These are phyloP conservation scores for Rhododendron griersonianum DNA, from an alignment of 148 eudicot species.

Conservation along the genomic window DNA sequence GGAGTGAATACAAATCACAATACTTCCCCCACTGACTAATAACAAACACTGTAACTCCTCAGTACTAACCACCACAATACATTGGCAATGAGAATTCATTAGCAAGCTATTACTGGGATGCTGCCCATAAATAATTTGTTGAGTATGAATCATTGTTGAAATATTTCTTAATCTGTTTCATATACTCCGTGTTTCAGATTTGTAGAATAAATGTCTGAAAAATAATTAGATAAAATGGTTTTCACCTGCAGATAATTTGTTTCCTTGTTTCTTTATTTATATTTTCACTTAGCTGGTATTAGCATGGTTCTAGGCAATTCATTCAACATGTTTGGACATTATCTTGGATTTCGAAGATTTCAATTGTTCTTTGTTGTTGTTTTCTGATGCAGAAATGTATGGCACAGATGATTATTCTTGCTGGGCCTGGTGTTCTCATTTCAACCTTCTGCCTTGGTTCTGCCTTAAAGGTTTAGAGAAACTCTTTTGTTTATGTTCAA, in stretches of 20 bases:
- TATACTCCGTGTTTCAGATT: neutral
- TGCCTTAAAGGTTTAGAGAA: conserved; percentile 65
- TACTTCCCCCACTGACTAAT: neutral
- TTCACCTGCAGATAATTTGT: neutral
- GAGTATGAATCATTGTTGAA: neutral
- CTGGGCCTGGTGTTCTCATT: conserved; percentile 93
- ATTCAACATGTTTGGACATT: neutral
- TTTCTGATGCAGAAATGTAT: conserved; percentile 62
- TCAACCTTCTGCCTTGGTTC: conserved; percentile 90
- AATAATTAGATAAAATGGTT: neutral
- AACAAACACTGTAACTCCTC: neutral
- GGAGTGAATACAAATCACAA: neutral
- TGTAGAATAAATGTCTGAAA: neutral
- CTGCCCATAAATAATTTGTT: neutral
- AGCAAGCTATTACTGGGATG: neutral
- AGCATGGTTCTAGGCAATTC: neutral
- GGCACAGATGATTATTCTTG: conserved; percentile 89
- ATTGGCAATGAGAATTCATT: neutral
- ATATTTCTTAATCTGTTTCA: neutral
- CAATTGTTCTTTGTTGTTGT: neutral
- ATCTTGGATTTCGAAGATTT: neutral
- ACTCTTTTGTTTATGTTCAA: neutral
- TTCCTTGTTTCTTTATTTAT: neutral
- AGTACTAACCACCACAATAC: neutral
- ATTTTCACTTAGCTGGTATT: neutral